phyloP scores from a whole-genome alignment of 2,329 filamentous ascomycete genomes.

The Penicillium crustosum region DNA sequence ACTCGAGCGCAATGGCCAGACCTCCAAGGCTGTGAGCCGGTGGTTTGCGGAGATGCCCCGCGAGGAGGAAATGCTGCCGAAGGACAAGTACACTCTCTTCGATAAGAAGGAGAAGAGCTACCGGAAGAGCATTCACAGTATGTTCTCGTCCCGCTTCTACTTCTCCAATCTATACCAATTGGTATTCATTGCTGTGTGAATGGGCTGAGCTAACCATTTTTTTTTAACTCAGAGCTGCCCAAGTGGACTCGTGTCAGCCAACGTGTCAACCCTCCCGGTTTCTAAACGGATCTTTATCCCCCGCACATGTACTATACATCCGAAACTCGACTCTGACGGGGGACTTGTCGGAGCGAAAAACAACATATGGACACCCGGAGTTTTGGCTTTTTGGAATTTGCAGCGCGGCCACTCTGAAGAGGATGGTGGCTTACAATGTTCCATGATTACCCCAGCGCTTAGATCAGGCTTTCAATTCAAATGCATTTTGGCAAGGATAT shows the following conservation, averaged over 20 bases:
- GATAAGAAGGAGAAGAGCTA: conserved; percentile 95
- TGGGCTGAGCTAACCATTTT: not conserved
- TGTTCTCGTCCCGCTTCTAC: conserved; percentile 41
- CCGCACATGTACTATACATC: conserved; percentile 35
- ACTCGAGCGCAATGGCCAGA: conserved; percentile 67
- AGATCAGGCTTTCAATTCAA: conserved; percentile 23
- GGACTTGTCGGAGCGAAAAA: conserved; percentile 18
- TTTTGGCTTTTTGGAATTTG: conserved; percentile 36
- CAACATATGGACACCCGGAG: conserved; percentile 33
- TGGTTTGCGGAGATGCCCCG: conserved; percentile 97
- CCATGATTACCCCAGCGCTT: conserved; percentile 26
- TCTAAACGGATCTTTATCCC: conserved; percentile 53
- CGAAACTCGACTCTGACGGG: conserved; percentile 6
- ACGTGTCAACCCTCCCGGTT: conserved; percentile 89
- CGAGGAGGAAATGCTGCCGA: conserved; percentile 91
- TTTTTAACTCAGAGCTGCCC: conserved; percentile 61
- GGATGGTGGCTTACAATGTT: conserved; percentile 24
- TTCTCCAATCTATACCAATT: not conserved
- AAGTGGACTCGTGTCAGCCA: conserved; percentile 98
- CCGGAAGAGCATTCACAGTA: conserved; percentile 96
- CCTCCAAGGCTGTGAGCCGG: conserved; percentile 73
- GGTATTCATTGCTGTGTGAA: not conserved
- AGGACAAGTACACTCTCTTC: conserved; percentile 98
- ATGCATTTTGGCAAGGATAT: conserved; percentile 8
- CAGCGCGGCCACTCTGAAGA: conserved; percentile 15